These are phyloP conservation scores for Arxiozyma heterogenica DNA, from an alignment of 1,139 yeast species.

Conservation along the genomic window DNA sequence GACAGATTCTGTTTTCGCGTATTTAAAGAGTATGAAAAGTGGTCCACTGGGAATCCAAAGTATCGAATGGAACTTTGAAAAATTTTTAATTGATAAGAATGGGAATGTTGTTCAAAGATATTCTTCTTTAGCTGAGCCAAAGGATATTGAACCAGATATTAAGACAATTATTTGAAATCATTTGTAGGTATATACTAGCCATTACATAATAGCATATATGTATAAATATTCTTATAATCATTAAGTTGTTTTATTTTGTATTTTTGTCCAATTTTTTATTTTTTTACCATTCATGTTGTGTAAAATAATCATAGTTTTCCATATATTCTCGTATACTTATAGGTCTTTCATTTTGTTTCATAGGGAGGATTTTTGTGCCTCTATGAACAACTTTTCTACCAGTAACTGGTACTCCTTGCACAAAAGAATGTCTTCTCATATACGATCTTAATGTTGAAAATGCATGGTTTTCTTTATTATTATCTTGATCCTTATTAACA, in stretches of 20 bases:
- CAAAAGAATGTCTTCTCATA: slow-evolving; percentile 20
- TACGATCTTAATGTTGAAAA: slow-evolving; percentile 20
- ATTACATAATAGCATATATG: neutral
- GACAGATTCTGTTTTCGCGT: slow-evolving; percentile 66
- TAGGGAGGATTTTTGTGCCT: slow-evolving; percentile 20
- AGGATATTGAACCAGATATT: slow-evolving; percentile 6
- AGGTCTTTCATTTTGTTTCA: slow-evolving; percentile 9
- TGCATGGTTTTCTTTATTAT: slow-evolving; percentile 15
- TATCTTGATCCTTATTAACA: slow-evolving; percentile 3
- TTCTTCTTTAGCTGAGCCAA: slow-evolving; percentile 57
- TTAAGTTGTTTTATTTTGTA: no score
- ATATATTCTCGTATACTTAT: slow-evolving; percentile 4
- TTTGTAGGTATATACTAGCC: neutral
- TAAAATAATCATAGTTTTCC: neutral
- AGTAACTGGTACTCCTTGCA: slow-evolving; percentile 14
- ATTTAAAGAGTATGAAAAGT: slow-evolving; percentile 51
- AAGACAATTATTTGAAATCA: neutral
- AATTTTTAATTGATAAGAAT: slow-evolving; percentile 55
- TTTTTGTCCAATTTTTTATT: neutral
- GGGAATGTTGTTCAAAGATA: slow-evolving; percentile 66
- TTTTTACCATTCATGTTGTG: neutral
- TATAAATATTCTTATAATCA: neutral
- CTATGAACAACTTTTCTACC: slow-evolving; percentile 22
- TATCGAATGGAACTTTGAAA: slow-evolving; percentile 81
- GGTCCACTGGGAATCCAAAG: slow-evolving; percentile 56